A percentile compares a stretch with the other conserved stretches of the same genome.
Evolutionary conservation across 2,329 filamentous ascomycete genomes (phyloP).

Genomic region (Amesomyces nigricolor): DNA sequence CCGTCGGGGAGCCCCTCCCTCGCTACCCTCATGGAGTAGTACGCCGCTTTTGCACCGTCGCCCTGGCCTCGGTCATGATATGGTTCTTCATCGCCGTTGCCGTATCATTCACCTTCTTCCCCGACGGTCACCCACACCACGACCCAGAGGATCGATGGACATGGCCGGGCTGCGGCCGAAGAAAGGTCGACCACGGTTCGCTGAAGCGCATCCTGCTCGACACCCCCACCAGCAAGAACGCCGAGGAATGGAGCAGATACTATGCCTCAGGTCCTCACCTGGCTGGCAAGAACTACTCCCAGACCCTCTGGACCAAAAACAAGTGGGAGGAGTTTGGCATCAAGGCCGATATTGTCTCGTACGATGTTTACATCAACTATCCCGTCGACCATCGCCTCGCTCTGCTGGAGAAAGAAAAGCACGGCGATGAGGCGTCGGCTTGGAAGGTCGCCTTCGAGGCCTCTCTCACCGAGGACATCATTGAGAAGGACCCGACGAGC

Average conservation of each 20-base stretch:
- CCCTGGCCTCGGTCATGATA: conserved; percentile 49
- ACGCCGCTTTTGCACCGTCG: conserved; percentile 62
- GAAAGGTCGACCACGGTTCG: conserved; percentile 41
- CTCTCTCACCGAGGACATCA: conserved; percentile 73
- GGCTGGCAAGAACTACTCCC: conserved; percentile 70
- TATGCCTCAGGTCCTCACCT: conserved; percentile 73
- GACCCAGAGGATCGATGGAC: conserved; percentile 28
- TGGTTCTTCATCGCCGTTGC: conserved; percentile 46
- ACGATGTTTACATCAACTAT: conserved; percentile 75
- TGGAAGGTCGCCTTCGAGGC: conserved; percentile 72
- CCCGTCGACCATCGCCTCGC: conserved; percentile 65
- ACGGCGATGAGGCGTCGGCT: conserved; percentile 25
- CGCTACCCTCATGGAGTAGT: conserved; percentile 56
- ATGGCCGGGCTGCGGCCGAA: conserved; percentile 28
- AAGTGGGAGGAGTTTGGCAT: conserved; percentile 69
- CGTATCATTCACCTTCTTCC: conserved; percentile 33
- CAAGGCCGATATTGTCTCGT: conserved; percentile 57
- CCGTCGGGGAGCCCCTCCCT: conserved; percentile 45
- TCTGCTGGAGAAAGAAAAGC: conserved; percentile 48
- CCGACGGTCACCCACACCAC: conserved; percentile 30
- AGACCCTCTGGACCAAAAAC: conserved; percentile 70
- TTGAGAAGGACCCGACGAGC: conserved; percentile 77
- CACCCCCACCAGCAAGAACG: conserved; percentile 51
- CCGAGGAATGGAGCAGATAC: conserved; percentile 69
- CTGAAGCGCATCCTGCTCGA: conserved; percentile 53